phyloP scores from a whole-genome alignment of 495 filamentous ascomycete species.

The Hypoxylon lienhwacheense region DNA sequence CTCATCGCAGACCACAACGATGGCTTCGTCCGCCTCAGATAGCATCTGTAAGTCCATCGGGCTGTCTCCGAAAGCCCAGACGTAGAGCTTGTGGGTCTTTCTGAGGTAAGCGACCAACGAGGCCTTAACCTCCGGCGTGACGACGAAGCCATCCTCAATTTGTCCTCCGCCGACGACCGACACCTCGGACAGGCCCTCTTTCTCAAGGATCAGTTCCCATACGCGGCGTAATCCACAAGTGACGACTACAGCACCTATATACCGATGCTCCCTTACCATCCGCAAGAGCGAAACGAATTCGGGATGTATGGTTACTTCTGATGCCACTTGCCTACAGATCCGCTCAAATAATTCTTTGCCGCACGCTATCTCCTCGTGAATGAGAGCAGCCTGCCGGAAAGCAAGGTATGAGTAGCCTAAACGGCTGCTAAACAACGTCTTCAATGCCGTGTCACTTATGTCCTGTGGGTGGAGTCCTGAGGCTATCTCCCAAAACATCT shows the following conservation, averaged over 20 bases:
- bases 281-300: slow-evolving; percentile 54
- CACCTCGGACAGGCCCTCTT: slow-evolving; percentile 50
- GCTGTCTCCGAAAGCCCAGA: slow-evolving; percentile 68
- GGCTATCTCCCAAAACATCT: slow-evolving; percentile 53
- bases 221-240: slow-evolving; percentile 60
- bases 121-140: slow-evolving; percentile 58
- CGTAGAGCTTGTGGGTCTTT: slow-evolving; percentile 40
- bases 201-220: slow-evolving; percentile 60
- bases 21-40: slow-evolving; percentile 53
- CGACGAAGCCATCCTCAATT: slow-evolving; percentile 52
- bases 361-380: slow-evolving; percentile 57
- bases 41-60: slow-evolving; percentile 64
- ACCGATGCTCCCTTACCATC: slow-evolving; percentile 33
- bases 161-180: slow-evolving; percentile 61
- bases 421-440: slow-evolving; percentile 52
- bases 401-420: slow-evolving; percentile 58
- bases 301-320: slow-evolving; percentile 48
- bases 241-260: slow-evolving; percentile 58
- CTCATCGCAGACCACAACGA: slow-evolving; percentile 61
- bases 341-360: slow-evolving; percentile 50
- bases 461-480: slow-evolving; percentile 4
- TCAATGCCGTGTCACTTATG: slow-evolving; percentile 34
- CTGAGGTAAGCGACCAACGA: slow-evolving; percentile 50
- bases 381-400: slow-evolving; percentile 59
- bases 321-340: slow-evolving; percentile 53